Evolutionary conservation across 2,329 filamentous ascomycete genomes (phyloP), one percentile per base, ranked within the genome.

Genomic region (Clonostachys rhizophaga): DNA sequence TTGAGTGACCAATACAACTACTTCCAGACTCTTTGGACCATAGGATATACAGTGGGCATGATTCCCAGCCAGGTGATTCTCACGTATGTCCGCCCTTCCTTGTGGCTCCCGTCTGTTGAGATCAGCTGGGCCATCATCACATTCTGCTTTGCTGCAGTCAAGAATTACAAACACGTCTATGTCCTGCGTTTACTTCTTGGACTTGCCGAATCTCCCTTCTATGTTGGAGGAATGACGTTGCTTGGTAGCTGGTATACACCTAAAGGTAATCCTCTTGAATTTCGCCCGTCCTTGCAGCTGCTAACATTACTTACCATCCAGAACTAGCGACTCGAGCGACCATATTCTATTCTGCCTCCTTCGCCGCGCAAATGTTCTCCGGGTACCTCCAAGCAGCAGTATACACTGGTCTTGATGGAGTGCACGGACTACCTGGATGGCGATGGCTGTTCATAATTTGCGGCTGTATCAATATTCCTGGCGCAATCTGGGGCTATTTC

Each of bases 1-100:
- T 68, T 70, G 36, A 66, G 69, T 7, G 80, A 81, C 52, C 62
- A 83, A 45, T 67, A 79, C 18, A 79, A 81, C 50, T 75, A 78
- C 39, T 54, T 67, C 42, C 55, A 57, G 43, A 72, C 77, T 3
- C 71, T 70, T 40, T 84, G 78, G 70, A 81, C 75, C 0, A 67
- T 78, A 2, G 80, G 81, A 20, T 84, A 84, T 52, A 73, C 79
- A 1, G 63, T 83, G 61, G 63, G 66, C 3, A 60, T 68, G 46
- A 55, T 62, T 33, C 62, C 65, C 1, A 63, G 60, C 9, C 67
- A 64, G 43, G 53, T 69, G 36, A 62, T 69, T 52, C 58, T 65
- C 53, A 68, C 61, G 10, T 60, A 62, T 41, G 54, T 69, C 16
- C 62, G 63, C 0, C 65, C 66, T 5, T 65, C 62, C 3, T 57